phyloP scores from a whole-genome alignment of 1,139 yeast species.

The Ogataea hybrid region DNA sequence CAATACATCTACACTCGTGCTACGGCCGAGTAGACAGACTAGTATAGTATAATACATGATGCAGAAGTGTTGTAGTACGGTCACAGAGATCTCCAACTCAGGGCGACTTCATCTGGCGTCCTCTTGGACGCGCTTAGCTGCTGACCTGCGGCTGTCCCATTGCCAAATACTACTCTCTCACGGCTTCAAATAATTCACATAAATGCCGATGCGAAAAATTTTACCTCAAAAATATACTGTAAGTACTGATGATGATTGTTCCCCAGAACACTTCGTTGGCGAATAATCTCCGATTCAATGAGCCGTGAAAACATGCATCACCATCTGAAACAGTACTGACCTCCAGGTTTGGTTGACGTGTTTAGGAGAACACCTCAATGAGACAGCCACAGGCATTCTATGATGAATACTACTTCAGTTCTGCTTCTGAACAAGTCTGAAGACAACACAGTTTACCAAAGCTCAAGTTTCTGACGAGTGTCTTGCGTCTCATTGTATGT shows the following conservation, averaged over 20 bases:
- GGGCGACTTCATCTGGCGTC: background rate
- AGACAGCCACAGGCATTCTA: constrained; percentile 18
- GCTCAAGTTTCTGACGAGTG: constrained; percentile 19
- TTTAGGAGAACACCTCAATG: constrained; percentile 10
- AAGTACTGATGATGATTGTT: constrained; percentile 31
- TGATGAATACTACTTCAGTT: constrained; percentile 79
- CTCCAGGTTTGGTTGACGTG: constrained; percentile 6
- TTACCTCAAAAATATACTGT: background rate
- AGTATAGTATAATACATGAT: constrained; percentile 12
- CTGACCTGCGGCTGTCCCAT: background rate
- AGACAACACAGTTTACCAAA: constrained; percentile 58
- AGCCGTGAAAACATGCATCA: constrained; percentile 73
- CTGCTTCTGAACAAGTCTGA: constrained; percentile 88
- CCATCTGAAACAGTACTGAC: constrained; percentile 60
- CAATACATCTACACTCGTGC: constrained; percentile 96
- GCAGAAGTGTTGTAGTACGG: background rate
- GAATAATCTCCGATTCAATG: constrained; percentile 50
- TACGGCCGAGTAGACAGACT: constrained; percentile 45
- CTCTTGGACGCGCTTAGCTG: background rate
- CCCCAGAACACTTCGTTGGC: constrained; percentile 32
- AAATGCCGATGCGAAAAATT: background rate
- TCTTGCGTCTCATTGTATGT: background rate
- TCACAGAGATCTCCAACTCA: too few relatives aligned
- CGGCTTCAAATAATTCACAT: too few relatives aligned
- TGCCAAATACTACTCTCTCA: too few relatives aligned